phyloP scores from a whole-genome alignment of 2,329 filamentous ascomycete genomes.

The Apiospora sp. region DNA sequence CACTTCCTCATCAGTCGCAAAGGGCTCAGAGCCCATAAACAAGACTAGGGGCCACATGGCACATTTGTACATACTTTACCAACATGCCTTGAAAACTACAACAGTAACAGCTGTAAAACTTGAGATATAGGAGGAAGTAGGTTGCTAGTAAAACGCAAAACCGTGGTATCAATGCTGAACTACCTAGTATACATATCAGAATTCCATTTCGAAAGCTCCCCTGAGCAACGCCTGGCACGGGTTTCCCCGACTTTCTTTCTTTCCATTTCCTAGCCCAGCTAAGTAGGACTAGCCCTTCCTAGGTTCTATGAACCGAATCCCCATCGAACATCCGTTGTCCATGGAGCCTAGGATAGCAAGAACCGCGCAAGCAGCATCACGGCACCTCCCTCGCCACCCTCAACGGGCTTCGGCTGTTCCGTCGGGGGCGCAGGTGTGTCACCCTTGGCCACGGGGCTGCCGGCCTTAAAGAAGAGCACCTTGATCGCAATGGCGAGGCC shows the following conservation, averaged over 20 bases:
- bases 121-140: conserved; percentile 31
- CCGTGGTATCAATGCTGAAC: conserved; percentile 16
- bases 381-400: neutral
- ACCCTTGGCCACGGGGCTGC: conserved; percentile 60
- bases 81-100: no score
- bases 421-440: conserved; percentile 4
- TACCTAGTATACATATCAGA: conserved; percentile 25
- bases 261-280: neutral
- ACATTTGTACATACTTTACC: neutral
- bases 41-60: neutral
- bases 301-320: neutral
- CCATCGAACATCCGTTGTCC: neutral
- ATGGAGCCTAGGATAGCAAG: conserved; percentile 12
- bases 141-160: conserved; percentile 8
- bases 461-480: conserved; percentile 92
- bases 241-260: neutral
- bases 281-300: conserved; percentile 6
- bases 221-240: neutral
- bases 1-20: neutral
- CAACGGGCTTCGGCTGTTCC: conserved; percentile 30
- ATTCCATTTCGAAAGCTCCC: neutral
- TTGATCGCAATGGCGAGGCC: conserved; percentile 95
- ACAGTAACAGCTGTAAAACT: neutral
- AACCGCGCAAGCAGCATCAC: conserved; percentile 27
- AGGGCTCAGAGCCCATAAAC: neutral